These are phyloP conservation scores for Hypoxylon sp. DNA, from an alignment of 2,329 filamentous ascomycete species.

Conservation along the genomic window DNA sequence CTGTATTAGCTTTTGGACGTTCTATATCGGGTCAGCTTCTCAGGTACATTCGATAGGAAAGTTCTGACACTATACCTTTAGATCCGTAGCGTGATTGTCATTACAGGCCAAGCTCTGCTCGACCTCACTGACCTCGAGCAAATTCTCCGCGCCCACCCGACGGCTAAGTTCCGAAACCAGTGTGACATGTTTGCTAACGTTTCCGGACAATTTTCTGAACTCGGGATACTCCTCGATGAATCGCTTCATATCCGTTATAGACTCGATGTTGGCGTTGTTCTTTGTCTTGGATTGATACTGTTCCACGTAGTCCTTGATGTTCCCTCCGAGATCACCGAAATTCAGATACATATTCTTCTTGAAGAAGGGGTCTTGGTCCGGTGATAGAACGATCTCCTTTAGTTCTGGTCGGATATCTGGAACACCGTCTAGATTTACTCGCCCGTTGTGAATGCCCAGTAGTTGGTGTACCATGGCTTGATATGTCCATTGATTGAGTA, in stretches of 20 bases:
- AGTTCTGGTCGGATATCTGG: constrained; percentile 88
- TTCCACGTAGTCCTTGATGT: constrained; percentile 98
- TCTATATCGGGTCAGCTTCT: constrained; percentile 62
- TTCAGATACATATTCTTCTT: constrained; percentile 99
- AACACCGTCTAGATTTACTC: constrained; percentile 87
- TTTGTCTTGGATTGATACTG: constrained; percentile 99
- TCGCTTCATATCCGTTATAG: constrained; percentile 98
- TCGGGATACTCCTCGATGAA: constrained; percentile 99
- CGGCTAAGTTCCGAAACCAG: constrained; percentile 93
- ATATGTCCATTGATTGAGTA: constrained; percentile 98
- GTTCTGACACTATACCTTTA: constrained; percentile 75
- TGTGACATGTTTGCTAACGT: constrained; percentile 98
- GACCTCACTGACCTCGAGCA: constrained; percentile 96
- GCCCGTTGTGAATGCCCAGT: constrained; percentile 93
- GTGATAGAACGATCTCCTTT: constrained; percentile 93
- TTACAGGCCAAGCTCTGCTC: constrained; percentile 98
- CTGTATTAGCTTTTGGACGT: constrained; percentile 87
- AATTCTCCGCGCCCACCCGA: constrained; percentile 83
- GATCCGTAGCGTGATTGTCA: constrained; percentile 89
- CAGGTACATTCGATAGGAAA: neutral
- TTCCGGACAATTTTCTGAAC: constrained; percentile 95
- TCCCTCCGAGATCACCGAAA: constrained; percentile 93
- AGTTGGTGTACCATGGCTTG: constrained; percentile 99
- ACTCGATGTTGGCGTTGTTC: constrained; percentile 94
- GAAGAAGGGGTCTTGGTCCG: constrained; percentile 98